Base-by-base conservation (phyloP, 441 rosid genomes). In the Rhodomyrtus psidioides region DNA sequence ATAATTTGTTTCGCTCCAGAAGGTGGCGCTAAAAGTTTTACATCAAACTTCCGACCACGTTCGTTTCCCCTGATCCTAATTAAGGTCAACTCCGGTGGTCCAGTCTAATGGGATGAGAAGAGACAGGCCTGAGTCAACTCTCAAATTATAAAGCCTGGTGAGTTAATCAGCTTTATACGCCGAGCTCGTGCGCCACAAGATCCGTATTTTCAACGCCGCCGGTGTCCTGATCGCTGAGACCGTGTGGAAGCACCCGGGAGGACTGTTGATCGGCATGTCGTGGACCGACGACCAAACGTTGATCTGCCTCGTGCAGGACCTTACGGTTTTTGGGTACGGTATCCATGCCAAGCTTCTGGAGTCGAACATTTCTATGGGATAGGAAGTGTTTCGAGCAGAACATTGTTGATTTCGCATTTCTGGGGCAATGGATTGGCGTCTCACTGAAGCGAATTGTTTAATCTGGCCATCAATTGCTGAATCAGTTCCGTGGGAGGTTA, bases 211-310 rank as follows among this genome's bases (percentile, higher is more conserved):
- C 90, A 95, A 92, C 89, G 96, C 98, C 53, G 94, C 99, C 30
- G 99, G 99, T 79, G 57, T 91, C 30, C 93, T 92, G n/a, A 84
- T 95, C 90, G 86, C 98, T 14, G 99, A 97, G 83, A 95, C 98
- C 2, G 93, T 95, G 55, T 97, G 99, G 99, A 96, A 95, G 85
- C 91, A 95, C 87, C 98, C 99, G 2, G 98, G 99, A 1, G 99
- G 99, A 8, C 95, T 98, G 5, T 88, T 96, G 70, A 92, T 97
- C 8, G 99, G 98, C 39, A 95, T 97, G 96, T 91, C 98, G 28
- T 97, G 99, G 99, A 91, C 98, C 3, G 99, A 96, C 5, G 99
- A 97, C 83, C 99, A 94, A 89, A 93, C 95, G 55, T 92, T 97
- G 1, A 86, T 93, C 58, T 95, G 93, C 86, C 91, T 97, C 55